phyloP scores from a whole-genome alignment of 108 stramenopile species.

The Cyclotella baltica region DNA sequence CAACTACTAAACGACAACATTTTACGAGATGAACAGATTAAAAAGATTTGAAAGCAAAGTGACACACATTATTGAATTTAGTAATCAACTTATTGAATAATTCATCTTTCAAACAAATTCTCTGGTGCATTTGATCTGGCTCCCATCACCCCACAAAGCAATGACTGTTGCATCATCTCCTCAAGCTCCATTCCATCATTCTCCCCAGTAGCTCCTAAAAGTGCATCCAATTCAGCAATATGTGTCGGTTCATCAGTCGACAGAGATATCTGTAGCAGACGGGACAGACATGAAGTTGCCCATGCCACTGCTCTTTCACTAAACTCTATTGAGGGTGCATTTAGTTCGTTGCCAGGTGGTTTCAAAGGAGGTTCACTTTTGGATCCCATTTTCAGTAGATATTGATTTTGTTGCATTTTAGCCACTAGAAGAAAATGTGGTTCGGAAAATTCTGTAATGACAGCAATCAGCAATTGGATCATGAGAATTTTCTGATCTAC shows the following conservation, averaged over 20 bases:
- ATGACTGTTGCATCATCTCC: conserved; percentile 18
- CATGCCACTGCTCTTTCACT: conserved; percentile 31
- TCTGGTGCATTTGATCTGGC: not conserved
- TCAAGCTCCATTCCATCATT: conserved; percentile 32
- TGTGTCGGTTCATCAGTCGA: conserved; percentile 10
- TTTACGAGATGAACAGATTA: too few relatives aligned
- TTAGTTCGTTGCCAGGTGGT: not conserved
- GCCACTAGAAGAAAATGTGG: conserved; percentile 26
- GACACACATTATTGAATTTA: too few relatives aligned
- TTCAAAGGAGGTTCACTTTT: not conserved
- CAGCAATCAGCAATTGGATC: conserved; percentile 32
- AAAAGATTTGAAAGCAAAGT: too few relatives aligned
- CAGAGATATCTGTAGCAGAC: conserved; percentile 5
- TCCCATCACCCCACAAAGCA: conserved; percentile 26
- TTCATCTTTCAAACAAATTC: not conserved
- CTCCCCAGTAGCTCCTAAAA: conserved; percentile 35
- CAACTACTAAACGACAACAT: too few relatives aligned
- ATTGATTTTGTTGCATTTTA: not conserved
- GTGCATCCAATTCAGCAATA: conserved; percentile 40
- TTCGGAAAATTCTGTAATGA: conserved; percentile 39
- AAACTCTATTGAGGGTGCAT: not conserved
- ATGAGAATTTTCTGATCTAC: conserved; percentile 7
- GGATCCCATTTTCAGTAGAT: not conserved
- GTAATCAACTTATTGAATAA: too few relatives aligned
- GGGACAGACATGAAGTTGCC: conserved; percentile 35